A percentile compares a stretch with the other conserved stretches of the same genome.
These are phyloP conservation scores for Dillenia suffruticosa DNA, from an alignment of 164 flowering plant species.

Conservation along the genomic window DNA sequence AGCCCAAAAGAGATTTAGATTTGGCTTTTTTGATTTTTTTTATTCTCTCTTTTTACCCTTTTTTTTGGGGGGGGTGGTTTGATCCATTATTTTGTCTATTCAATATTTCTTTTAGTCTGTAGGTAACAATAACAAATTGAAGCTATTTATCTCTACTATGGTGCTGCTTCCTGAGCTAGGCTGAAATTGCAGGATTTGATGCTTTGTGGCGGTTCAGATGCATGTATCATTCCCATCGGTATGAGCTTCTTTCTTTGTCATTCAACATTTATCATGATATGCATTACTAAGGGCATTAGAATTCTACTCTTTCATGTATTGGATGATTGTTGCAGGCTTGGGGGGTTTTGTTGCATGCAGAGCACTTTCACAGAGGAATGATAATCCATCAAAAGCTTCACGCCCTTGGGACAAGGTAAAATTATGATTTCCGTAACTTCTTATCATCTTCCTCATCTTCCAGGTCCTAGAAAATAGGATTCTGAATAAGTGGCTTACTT, in stretches of 20 bases:
- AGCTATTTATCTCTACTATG: too few species aligned
- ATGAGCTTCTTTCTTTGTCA: slow-evolving; percentile 3
- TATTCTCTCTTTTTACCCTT: too few species aligned
- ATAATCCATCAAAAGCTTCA: slow-evolving; percentile 91
- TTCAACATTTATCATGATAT: too few species aligned
- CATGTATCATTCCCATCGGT: slow-evolving; percentile 94
- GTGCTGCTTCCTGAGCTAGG: background rate
- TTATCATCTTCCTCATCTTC: background rate
- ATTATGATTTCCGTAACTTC: background rate
- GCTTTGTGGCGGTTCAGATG: slow-evolving; percentile 99
- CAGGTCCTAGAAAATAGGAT: too few species aligned
- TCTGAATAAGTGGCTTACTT: too few species aligned
- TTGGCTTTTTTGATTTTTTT: too few species aligned
- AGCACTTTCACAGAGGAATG: slow-evolving; percentile 88
- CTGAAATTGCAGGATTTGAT: slow-evolving; percentile 68
- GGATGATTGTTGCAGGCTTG: slow-evolving; percentile 51
- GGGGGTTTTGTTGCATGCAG: slow-evolving; percentile 98
- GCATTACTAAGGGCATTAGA: too few species aligned
- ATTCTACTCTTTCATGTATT: background rate
- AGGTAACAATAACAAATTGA: too few species aligned
- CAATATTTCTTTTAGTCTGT: too few species aligned
- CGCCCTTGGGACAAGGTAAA: slow-evolving; percentile 97
- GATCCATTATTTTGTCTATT: too few species aligned
- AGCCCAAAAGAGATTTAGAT: too few species aligned
- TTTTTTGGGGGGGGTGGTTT: too few species aligned